Evolutionary conservation across 1,284 basidiomycete species (phyloP), one percentile per base, ranked within the genome.

Genomic region (Coniferiporia sulphurascens): DNA sequence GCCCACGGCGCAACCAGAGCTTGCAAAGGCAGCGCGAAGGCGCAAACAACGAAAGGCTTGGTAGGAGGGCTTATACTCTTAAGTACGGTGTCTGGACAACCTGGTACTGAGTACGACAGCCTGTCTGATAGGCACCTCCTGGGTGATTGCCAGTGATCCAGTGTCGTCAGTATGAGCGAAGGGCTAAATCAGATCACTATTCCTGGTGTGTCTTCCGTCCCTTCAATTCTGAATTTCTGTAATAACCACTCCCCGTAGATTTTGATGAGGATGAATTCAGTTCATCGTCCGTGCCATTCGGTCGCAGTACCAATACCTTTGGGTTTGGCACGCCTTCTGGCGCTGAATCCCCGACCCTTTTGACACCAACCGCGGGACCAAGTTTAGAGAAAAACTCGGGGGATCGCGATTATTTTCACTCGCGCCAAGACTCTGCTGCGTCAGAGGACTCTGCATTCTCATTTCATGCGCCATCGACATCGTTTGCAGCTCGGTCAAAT

Each of bases 261-360:
- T 86, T 89, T 71, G 83, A 84, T 67, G 88, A 91, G 65, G 87
- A 87, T 62, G 83, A 88, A 64, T 84, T 79, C 64, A 77, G 76
- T 62, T 78, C 83, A 3, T 79, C 80, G 17, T 78, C 86, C 15
- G 82, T 79, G 54, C 84, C 86, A 7, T 89, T 90, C 71, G 83
- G 84, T 53, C 82, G 85, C 22, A 68, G 80, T 51, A 73, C 70
- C 57, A 70, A 67, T 57, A 70, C 71, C 9, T 69, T 73, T 62
- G 67, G 64, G 21, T 77, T 68, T 72, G 78, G 78, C 34, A 60
- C 62, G 15, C 67, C 69, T 54, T 78, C 80, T 41, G 85, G 82
- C 1, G 74, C 78, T 61, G 87, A 89, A 64, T 90, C 89, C 10
- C 89, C 88, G 15, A 84, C 79, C 9, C 71, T 78, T 48, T 73